phyloP scores from a whole-genome alignment of 352 stramenopile genomes.

The Thalassiosira mediterranea region DNA sequence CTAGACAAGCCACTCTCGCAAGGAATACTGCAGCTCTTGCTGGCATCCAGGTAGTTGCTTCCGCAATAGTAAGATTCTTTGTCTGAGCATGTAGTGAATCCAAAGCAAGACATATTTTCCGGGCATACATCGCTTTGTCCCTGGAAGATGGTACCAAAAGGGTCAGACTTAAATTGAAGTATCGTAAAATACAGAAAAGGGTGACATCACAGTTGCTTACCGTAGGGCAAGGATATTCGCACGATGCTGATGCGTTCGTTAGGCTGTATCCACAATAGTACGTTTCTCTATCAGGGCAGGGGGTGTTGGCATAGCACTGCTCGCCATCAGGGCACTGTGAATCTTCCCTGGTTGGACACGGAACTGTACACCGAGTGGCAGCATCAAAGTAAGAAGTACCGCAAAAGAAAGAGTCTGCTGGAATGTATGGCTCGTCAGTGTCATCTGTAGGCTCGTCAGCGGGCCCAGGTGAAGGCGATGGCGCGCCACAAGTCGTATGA shows the following conservation, averaged over 20 bases:
- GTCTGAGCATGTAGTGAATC: slow-evolving; percentile 4
- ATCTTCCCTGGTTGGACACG: background rate
- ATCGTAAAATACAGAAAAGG: background rate
- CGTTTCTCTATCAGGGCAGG: slow-evolving; percentile 8
- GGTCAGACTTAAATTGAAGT: background rate
- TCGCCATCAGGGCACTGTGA: slow-evolving; percentile 6
- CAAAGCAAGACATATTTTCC: slow-evolving; percentile 3
- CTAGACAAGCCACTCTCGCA: slow-evolving; percentile 4
- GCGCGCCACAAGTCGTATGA: slow-evolving; percentile 37
- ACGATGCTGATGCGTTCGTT: background rate
- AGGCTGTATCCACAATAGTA: slow-evolving; percentile 14
- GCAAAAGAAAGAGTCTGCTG: slow-evolving; percentile 17
- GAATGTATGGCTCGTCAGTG: slow-evolving; percentile 4
- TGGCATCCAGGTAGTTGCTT: slow-evolving; percentile 10
- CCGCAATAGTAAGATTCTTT: slow-evolving; percentile 11
- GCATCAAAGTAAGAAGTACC: slow-evolving; percentile 6
- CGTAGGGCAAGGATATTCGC: slow-evolving; percentile 14
- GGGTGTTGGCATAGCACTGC: slow-evolving; percentile 10
- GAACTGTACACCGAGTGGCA: background rate
- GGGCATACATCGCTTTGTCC: slow-evolving; percentile 3
- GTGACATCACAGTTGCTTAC: background rate
- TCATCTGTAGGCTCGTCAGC: background rate
- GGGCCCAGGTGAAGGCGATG: background rate
- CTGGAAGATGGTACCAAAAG: background rate
- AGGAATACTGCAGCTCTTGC: background rate